phyloP scores from a whole-genome alignment of 164 flowering plant species.

The Magnolia changhungtana region DNA sequence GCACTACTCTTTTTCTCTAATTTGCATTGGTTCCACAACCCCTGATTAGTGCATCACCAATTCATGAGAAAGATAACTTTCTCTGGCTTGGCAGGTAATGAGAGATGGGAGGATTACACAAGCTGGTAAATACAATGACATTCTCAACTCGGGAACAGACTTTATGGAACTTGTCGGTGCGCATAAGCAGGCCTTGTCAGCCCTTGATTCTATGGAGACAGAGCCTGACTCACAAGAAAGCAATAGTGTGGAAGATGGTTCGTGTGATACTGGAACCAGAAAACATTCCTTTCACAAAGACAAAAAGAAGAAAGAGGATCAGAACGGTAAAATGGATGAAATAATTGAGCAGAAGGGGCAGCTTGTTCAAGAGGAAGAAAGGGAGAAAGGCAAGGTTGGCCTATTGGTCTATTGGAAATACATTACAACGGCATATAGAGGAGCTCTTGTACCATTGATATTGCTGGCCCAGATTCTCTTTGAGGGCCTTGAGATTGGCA shows the following conservation, averaged over 20 bases:
- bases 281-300: conserved; percentile 16
- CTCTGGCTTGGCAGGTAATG: conserved; percentile 46
- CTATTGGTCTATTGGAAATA: conserved; percentile 55
- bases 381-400: conserved; percentile 60
- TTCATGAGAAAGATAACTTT: neutral
- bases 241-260: conserved; percentile 14
- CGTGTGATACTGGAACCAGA: neutral
- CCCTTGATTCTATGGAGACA: conserved; percentile 29
- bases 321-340: conserved; percentile 36
- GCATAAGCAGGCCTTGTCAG: conserved; percentile 14
- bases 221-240: conserved; percentile 11
- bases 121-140: conserved; percentile 56
- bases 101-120: conserved; percentile 78
- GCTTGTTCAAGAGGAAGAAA: conserved; percentile 88
- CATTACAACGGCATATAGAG: conserved; percentile 64
- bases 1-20: conserved; percentile 4
- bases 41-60: neutral
- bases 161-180: neutral
- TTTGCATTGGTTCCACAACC: neutral
- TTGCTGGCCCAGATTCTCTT: conserved; percentile 55
- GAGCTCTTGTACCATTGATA: conserved; percentile 71
- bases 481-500: conserved; percentile 73
- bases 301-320: conserved; percentile 14
- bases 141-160: neutral
- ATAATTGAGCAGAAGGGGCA: conserved; percentile 47